phyloP scores from a whole-genome alignment of 306 rosid genomes.

The Cicer arietinum region DNA sequence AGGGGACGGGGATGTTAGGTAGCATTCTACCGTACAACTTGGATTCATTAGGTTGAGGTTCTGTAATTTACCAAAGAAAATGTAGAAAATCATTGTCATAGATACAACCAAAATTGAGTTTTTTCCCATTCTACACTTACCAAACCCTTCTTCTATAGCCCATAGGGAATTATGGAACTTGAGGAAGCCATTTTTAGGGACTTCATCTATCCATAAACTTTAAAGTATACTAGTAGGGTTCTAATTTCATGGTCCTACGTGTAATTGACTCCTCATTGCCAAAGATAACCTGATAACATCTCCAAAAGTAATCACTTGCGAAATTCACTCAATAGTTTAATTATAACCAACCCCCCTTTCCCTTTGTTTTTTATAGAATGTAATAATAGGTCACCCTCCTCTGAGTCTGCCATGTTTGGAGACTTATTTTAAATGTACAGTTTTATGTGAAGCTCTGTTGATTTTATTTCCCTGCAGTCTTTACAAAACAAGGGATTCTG shows the following conservation, averaged over 20 bases:
- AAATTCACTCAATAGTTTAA: background rate
- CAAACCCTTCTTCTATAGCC: conserved; percentile 3
- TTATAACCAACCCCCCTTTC: background rate
- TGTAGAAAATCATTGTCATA: conserved; percentile 5
- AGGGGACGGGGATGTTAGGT: background rate
- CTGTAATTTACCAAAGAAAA: background rate
- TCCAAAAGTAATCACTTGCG: background rate
- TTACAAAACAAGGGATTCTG: conserved; percentile 76
- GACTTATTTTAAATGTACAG: conserved; percentile 3
- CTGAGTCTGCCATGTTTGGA: background rate
- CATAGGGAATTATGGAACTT: background rate
- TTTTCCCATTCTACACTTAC: background rate
- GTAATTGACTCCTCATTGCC: conserved; percentile 11
- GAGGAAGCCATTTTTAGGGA: conserved; percentile 1
- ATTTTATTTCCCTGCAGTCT: conserved; percentile 48
- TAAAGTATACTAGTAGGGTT: conserved; percentile 1
- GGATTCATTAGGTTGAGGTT: conserved; percentile 2
- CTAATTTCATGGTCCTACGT: conserved; percentile 1
- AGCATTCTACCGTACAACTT: background rate
- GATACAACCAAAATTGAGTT: background rate
- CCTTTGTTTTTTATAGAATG: conserved; percentile 17
- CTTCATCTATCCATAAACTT: background rate
- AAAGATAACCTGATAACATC: background rate
- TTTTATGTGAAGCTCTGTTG: conserved; percentile 31
- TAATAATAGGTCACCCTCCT: background rate